These are phyloP conservation scores for Thelephora ganbajun DNA, from an alignment of 768 basidiomycete genomes.

Conservation along the genomic window DNA sequence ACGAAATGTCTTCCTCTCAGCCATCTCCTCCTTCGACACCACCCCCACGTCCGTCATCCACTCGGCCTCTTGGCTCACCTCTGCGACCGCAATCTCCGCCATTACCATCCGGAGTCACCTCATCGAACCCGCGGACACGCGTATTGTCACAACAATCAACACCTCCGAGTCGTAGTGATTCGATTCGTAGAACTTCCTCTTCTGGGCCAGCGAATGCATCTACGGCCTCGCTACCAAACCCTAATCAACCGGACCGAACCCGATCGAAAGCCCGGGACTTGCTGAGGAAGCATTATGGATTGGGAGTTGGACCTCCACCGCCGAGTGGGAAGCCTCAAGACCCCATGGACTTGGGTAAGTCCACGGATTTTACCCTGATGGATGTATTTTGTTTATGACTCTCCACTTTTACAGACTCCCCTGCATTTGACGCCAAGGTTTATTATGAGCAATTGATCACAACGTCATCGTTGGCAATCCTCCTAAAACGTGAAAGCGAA, in stretches of 20 bases:
- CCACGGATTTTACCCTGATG: not conserved
- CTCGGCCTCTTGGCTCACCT: no score
- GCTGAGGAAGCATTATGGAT: conserved; percentile 76
- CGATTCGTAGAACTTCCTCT: no score
- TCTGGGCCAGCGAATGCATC: not conserved
- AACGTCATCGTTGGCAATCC: conserved; percentile 53
- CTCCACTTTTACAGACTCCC: conserved; percentile 43
- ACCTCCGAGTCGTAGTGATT: no score
- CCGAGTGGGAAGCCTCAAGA: conserved; percentile 45
- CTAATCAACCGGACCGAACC: conserved; percentile 7
- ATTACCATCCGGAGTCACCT: no score
- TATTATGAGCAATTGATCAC: conserved; percentile 84
- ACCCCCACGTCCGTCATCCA: no score
- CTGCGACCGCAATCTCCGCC: no score
- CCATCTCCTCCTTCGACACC: no score
- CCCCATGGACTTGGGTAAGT: conserved; percentile 70
- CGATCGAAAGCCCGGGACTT: conserved; percentile 52
- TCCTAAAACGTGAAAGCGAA: conserved; percentile 76
- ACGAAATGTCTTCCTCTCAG: no score
- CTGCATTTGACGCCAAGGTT: conserved; percentile 67
- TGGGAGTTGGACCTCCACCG: conserved; percentile 61
- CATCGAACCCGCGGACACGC: no score
- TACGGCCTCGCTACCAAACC: conserved; percentile 2
- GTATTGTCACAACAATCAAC: no score
- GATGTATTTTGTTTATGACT: conserved; percentile 1